A percentile compares a stretch with the other conserved stretches of the same genome.
Evolutionary conservation across 176 grass and related monocot genomes (phyloP).

Genomic region (Chrysopogon serrulatus): DNA sequence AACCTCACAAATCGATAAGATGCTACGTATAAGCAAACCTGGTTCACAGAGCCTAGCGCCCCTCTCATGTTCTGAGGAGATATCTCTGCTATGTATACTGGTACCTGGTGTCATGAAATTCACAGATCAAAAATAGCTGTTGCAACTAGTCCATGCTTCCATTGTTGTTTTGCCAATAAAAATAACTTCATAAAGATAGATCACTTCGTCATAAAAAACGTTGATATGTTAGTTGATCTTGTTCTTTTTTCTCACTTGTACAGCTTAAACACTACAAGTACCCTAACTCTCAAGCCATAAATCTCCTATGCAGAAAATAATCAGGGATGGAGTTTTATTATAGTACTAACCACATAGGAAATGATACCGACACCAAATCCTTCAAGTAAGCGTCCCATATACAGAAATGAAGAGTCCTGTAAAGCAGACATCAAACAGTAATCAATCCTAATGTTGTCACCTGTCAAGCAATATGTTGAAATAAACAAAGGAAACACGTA

Average conservation of each 20-base stretch:
- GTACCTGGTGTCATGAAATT: constrained; percentile 50
- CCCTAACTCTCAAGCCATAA: neutral
- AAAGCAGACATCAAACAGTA: neutral
- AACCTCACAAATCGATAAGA: neutral
- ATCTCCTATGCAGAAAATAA: neutral
- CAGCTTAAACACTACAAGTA: neutral
- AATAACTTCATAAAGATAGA: neutral
- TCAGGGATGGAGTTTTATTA: neutral
- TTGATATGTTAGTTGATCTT: neutral
- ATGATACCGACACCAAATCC: constrained; percentile 89
- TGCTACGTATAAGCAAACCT: constrained; percentile 42
- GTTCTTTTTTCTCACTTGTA: neutral
- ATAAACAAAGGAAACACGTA: neutral
- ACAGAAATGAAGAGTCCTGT: constrained; percentile 85
- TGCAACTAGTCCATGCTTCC: neutral
- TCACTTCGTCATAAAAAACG: neutral
- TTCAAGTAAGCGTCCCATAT: constrained; percentile 83
- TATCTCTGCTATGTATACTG: constrained; percentile 95
- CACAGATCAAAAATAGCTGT: neutral
- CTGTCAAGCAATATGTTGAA: neutral
- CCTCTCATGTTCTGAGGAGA: constrained; percentile 82
- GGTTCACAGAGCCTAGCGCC: constrained; percentile 79
- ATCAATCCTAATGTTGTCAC: neutral
- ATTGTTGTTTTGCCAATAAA: neutral
- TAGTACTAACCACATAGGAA: constrained; percentile 65